Evolutionary conservation across 1,139 yeast genomes (phyloP), one percentile per base, ranked within the genome.

Genomic region (Suhomyces guaymorum): DNA sequence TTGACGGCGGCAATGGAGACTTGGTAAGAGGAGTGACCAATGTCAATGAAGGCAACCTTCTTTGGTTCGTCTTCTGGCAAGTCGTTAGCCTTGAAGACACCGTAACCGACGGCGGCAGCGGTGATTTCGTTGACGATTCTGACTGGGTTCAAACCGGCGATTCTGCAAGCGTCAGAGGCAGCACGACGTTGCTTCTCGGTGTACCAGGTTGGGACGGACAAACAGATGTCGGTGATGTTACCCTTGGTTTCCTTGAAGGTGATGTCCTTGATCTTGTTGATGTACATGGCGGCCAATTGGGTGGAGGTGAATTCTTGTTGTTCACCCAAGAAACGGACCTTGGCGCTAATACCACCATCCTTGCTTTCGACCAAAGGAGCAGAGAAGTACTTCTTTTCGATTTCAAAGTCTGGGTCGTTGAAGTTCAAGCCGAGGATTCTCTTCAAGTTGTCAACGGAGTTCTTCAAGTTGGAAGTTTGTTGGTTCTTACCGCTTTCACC

Each of bases 21-120:
- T 52, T 95, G 89, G 76, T 80, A 90, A 35, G 96, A 82, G 33
- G 97, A 88, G 75, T 92, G 95, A 54, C 99, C 99, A 63, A 94
- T 87, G 67, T 92, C 99, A 43, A 92, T 80, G 55, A 92, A 86
- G 26, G 95, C 97, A 52, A 92, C 88, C 59, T 78, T 84, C 72
- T 85, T 82, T 57, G 92, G 84, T 65, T 83, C 85, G 53, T 85
- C 95, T 66, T 88, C 97, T 49, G 86, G 88, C 64, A 96, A 92
- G 52, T 92, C 86, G 57, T 87, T 94, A 39, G 86, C 81, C 79
- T 92, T 90, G 82, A 92, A 92, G 44, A 92, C 97, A 75, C 98
- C 98, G 73, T 92, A 94, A 51, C 97, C 95, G 49, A 94, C 96
- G 51, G 97, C 97, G 42, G 98, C 98, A 44, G 98, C 97, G 42